Conservation (phyloP, 192 early-diverging fungal species). For the Umbelopsis sp. region DNA sequence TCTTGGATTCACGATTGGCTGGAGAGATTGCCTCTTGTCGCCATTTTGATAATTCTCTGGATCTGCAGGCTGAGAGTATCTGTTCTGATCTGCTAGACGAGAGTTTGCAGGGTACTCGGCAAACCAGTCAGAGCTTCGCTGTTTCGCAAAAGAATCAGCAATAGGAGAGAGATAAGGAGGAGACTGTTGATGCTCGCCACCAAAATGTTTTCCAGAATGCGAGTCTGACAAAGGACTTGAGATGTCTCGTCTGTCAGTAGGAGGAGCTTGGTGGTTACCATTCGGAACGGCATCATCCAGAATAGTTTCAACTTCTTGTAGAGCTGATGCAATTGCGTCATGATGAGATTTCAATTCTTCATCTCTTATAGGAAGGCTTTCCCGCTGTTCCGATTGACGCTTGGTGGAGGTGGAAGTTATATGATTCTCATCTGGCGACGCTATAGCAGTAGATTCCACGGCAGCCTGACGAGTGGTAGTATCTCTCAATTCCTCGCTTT, state of each 20-base stretch:
- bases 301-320: conserved; percentile 3
- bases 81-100: neutral
- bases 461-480: neutral
- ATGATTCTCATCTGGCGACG: neutral
- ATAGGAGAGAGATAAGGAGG: neutral
- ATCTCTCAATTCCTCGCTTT: neutral
- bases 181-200: neutral
- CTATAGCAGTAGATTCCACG: neutral
- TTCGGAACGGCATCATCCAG: neutral
- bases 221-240: neutral
- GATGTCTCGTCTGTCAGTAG: too few species aligned
- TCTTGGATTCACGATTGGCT: neutral
- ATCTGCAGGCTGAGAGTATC: neutral
- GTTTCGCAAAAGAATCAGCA: conserved; percentile 3
- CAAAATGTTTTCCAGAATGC: neutral
- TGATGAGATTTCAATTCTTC: conserved; percentile 8
- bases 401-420: neutral
- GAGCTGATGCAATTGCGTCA: conserved; percentile 1
- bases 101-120: neutral
- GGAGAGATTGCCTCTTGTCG: neutral
- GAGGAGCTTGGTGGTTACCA: neutral
- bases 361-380: neutral
- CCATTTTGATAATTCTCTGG: neutral
- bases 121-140: neutral
- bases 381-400: neutral